A percentile compares a stretch with the other conserved stretches of the same genome.
Conservation (phyloP, 768 basidiomycete species). For the Leccinum truebloodii region DNA sequence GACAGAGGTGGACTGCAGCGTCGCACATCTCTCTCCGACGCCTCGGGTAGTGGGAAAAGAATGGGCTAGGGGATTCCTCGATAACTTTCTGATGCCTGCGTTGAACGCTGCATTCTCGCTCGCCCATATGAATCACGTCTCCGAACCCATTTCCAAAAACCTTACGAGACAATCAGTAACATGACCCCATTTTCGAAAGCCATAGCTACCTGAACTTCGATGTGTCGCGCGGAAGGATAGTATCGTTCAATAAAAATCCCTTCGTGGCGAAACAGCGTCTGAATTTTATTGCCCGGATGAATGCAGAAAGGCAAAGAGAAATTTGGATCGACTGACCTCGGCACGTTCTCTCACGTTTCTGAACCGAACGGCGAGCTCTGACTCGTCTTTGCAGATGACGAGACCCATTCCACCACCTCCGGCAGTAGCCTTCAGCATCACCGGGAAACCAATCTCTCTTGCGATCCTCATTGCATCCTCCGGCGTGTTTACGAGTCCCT, state of each 20-base stretch:
- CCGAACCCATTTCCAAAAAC: conserved; percentile 67
- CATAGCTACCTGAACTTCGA: conserved; percentile 57
- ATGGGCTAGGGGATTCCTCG: conserved; percentile 68
- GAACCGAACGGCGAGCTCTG: conserved; percentile 41
- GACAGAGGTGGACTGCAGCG: conserved; percentile 53
- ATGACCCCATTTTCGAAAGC: neutral
- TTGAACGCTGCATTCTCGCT: conserved; percentile 71
- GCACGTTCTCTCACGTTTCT: conserved; percentile 41
- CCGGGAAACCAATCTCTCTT: conserved; percentile 51
- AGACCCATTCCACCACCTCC: conserved; percentile 75
- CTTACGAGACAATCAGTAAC: conserved; percentile 31
- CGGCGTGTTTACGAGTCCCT: conserved; percentile 43
- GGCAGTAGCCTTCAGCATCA: conserved; percentile 67
- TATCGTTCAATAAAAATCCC: conserved; percentile 65
- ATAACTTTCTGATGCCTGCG: conserved; percentile 73
- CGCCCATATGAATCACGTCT: conserved; percentile 61
- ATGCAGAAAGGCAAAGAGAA: neutral
- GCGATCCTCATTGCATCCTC: conserved; percentile 46
- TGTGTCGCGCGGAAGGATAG: conserved; percentile 54
- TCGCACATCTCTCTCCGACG: conserved; percentile 48
- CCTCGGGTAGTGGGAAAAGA: conserved; percentile 45
- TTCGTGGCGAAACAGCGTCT: conserved; percentile 47
- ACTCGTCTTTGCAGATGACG: conserved; percentile 48
- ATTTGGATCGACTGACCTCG: conserved; percentile 38
- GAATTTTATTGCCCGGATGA: conserved; percentile 17